These are phyloP conservation scores for Acer negundo DNA, from an alignment of 345 rosid genomes.

Conservation along the genomic window DNA sequence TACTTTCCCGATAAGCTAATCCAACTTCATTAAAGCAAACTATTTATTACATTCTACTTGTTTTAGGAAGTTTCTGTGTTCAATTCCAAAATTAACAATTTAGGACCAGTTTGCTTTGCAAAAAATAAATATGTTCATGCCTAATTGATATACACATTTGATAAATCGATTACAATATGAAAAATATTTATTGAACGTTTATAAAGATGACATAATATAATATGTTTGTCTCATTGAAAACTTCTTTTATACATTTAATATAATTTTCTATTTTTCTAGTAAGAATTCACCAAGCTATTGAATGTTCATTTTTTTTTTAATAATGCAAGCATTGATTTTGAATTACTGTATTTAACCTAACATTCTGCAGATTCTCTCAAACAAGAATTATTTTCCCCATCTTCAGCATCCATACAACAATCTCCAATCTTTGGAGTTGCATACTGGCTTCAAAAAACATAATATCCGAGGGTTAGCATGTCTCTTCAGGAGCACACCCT, in stretches of 20 bases:
- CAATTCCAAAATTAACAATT: neutral
- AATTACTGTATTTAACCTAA: neutral
- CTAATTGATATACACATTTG: neutral
- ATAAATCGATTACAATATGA: too few species aligned
- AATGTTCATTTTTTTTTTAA: neutral
- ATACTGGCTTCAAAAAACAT: slow-evolving; percentile 50
- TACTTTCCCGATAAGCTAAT: neutral
- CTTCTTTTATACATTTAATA: too few species aligned
- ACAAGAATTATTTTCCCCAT: slow-evolving; percentile 38
- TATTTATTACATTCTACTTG: neutral
- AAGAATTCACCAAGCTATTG: too few species aligned
- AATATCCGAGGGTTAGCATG: slow-evolving; percentile 55
- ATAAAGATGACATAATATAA: too few species aligned
- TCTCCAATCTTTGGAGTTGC: slow-evolving; percentile 58
- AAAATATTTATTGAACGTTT: too few species aligned
- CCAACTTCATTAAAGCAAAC: neutral
- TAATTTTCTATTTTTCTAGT: too few species aligned
- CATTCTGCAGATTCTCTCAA: slow-evolving; percentile 56
- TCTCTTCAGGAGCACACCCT: slow-evolving; percentile 62
- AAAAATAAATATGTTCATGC: neutral
- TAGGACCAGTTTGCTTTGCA: neutral
- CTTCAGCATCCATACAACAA: slow-evolving; percentile 48
- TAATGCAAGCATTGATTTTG: neutral
- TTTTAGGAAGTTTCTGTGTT: neutral
- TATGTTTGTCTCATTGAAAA: neutral